Evolutionary conservation across 2,329 filamentous ascomycete species (phyloP).

Genomic region (Botrytis fabae): DNA sequence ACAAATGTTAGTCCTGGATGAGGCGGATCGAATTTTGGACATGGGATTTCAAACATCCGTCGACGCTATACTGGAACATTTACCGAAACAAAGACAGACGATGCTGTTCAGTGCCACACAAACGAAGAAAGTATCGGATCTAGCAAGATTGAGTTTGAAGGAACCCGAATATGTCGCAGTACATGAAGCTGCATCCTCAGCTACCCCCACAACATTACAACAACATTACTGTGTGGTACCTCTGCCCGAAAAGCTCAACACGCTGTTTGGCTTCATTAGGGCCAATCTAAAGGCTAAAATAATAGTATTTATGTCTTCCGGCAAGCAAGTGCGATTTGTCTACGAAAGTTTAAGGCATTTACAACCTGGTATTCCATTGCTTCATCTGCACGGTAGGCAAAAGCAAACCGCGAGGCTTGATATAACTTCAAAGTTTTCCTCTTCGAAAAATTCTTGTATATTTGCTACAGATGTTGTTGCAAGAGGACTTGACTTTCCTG

Average conservation of each 20-base stretch:
- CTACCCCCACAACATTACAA: constrained; percentile 80
- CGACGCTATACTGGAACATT: constrained; percentile 88
- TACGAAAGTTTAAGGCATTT: constrained; percentile 92
- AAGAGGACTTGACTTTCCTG: constrained; percentile 90
- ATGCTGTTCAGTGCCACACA: constrained; percentile 96
- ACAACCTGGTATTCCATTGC: constrained; percentile 87
- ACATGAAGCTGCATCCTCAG: constrained; percentile 75
- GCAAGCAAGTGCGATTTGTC: constrained; percentile 94
- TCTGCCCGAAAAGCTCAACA: constrained; percentile 85
- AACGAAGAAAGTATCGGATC: constrained; percentile 88
- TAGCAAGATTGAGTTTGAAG: constrained; percentile 82
- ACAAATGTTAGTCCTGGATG: constrained; percentile 90
- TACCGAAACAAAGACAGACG: constrained; percentile 84
- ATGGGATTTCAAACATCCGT: constrained; percentile 93
- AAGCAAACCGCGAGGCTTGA: constrained; percentile 88
- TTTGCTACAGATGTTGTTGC: constrained; percentile 97
- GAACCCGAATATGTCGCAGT: constrained; percentile 96
- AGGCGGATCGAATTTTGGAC: constrained; percentile 95
- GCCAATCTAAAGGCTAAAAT: constrained; percentile 92
- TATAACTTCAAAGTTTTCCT: constrained; percentile 80
- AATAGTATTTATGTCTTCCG: constrained; percentile 90
- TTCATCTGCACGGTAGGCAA: constrained; percentile 91
- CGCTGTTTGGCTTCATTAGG: constrained; percentile 88
- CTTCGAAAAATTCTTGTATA: constrained; percentile 79
- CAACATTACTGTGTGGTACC: constrained; percentile 91